Evolutionary conservation across 176 grass and related monocot species (phyloP), one percentile per base, ranked within the genome.

Genomic region (Otatea glauca): DNA sequence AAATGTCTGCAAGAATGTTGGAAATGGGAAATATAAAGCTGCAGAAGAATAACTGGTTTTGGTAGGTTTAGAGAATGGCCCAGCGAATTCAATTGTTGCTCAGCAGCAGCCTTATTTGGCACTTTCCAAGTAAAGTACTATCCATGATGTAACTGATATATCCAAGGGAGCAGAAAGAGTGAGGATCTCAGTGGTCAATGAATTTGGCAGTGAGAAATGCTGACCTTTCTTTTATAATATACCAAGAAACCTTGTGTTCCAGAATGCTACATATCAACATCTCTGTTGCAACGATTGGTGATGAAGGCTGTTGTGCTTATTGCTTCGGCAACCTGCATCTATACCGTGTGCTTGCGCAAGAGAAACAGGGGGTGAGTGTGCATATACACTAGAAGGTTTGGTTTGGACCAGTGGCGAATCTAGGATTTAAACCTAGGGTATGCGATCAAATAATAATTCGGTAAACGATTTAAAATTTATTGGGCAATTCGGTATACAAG

Each of bases 131-230:
- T 17, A 66, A 50, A 81, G 79, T 63, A 65, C 85, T 41, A 67
- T 70, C 27, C 92, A 94, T 68, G 85, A 92, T 89, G 41, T 89
- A 7, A 83, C 47, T 39, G 92, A 94, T 69, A 92, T 94, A 89
- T 78, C 87, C 59, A 94, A 78, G 86, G 93, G 88, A 48, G 81
- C 77, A 70, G 93, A 94, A 75, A 90, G 54, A 65, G 65, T 92
- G 21, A 85, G 62, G 55, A 88, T 94, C 78, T 85, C 87, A 21
- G 79, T 94, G 20, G 75, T 86, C 38, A 94, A 94, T 83, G 89
- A 92, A 58, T 85, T 80, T 55, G 79, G 72, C 18, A 71, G 76
- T 17, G 85, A 86, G 27, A 87, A 79, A 56, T 88, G 53, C 34
- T 88, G 85, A 20, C 47, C 87, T 29, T 72, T 58, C 12, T 94